Evolutionary conservation across 108 stramenopile species (phyloP).

Genomic region (Conticribra guillardii): DNA sequence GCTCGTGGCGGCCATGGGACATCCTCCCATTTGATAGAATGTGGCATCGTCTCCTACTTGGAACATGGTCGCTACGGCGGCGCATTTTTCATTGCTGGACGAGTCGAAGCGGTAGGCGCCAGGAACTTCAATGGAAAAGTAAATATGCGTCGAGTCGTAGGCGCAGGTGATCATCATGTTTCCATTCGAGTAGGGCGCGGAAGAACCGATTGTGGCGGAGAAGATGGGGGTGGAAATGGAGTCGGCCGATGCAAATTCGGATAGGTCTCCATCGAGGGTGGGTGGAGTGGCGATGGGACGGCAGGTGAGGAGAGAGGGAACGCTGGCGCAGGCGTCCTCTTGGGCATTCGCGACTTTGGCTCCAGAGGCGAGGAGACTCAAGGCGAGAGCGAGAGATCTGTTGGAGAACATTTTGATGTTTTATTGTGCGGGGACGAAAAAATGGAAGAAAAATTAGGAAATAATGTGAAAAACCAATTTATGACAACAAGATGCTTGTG

Average conservation of each 20-base stretch:
- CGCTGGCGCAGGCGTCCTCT: background rate
- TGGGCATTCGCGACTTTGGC: background rate
- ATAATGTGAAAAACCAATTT: too few relatives aligned
- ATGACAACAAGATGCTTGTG: too few relatives aligned
- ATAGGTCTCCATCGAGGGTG: slow-evolving; percentile 19
- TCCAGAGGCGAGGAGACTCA: background rate
- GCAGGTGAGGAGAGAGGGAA: slow-evolving; percentile 8
- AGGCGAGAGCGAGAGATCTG: background rate
- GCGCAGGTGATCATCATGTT: slow-evolving; percentile 27
- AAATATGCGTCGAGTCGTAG: slow-evolving; percentile 32
- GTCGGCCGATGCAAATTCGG: slow-evolving; percentile 23
- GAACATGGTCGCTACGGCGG: slow-evolving; percentile 47
- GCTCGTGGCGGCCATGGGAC: slow-evolving; percentile 20
- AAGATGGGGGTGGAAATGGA: slow-evolving; percentile 13
- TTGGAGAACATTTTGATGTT: background rate
- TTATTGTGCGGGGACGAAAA: too few relatives aligned
- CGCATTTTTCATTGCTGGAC: slow-evolving; percentile 26
- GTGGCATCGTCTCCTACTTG: slow-evolving; percentile 37
- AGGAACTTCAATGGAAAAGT: slow-evolving; percentile 39
- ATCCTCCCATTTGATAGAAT: slow-evolving; percentile 43
- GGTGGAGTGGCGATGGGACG: slow-evolving; percentile 9
- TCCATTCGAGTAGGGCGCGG: slow-evolving; percentile 19
- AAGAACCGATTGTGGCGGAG: slow-evolving; percentile 14
- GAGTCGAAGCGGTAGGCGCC: slow-evolving; percentile 32
- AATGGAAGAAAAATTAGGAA: too few relatives aligned